These are phyloP conservation scores for Nissolia schottii DNA, from an alignment of 306 rosid species.

Conservation along the genomic window DNA sequence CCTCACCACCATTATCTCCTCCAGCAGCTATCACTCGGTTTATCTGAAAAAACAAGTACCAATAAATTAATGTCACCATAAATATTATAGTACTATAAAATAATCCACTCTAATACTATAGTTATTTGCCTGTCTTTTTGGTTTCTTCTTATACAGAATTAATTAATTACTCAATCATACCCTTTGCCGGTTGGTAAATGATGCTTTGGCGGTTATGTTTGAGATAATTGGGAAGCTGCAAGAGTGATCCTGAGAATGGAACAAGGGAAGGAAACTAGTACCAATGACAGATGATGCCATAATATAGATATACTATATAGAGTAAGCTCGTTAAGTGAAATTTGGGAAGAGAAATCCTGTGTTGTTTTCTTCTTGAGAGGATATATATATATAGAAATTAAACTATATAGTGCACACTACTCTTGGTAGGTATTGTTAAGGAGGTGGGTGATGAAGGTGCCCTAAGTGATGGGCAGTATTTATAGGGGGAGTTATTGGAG, in stretches of 20 bases:
- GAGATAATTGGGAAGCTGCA: neutral
- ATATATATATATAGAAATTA: too few relatives aligned
- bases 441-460: neutral
- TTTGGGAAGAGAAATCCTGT: neutral
- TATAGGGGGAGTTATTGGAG: too few relatives aligned
- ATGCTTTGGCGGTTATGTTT: neutral
- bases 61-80: neutral
- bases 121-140: neutral
- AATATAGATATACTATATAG: neutral
- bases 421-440: neutral
- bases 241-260: conserved; percentile 16
- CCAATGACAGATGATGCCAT: conserved; percentile 41
- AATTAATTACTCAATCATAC: conserved; percentile 2
- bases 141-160: too few relatives aligned
- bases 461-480: too few relatives aligned
- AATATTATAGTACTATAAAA: too few relatives aligned
- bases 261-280: conserved; percentile 27
- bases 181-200: conserved; percentile 12
- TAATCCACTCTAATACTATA: too few relatives aligned
- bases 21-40: conserved; percentile 13
- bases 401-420: neutral
- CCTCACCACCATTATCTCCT: neutral
- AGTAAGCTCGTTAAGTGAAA: neutral
- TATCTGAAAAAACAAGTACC: conserved; percentile 26
- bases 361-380: neutral